Evolutionary conservation across 805 yeast genomes (phyloP).

Genomic region (Candida berthetii): DNA sequence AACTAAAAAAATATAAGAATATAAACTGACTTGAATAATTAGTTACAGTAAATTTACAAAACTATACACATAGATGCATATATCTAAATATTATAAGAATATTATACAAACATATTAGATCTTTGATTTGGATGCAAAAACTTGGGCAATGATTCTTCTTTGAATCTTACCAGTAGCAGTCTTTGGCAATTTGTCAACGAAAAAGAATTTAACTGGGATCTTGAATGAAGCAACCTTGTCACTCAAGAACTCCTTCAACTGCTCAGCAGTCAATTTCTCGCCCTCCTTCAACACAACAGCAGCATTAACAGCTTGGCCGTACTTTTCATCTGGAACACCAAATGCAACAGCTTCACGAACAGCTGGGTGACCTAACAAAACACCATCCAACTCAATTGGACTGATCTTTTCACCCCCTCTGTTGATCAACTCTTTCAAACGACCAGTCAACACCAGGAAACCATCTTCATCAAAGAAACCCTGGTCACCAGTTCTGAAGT

Average conservation of each 20-base stretch:
- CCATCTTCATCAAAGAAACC: constrained; percentile 57
- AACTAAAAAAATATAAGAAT: too few relatives aligned
- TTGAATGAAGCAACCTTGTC: constrained; percentile 49
- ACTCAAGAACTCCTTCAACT: constrained; percentile 38
- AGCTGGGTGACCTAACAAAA: constrained; percentile 52
- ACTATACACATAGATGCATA: neutral
- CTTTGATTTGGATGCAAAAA: constrained; percentile 33
- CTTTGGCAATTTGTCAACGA: constrained; percentile 61
- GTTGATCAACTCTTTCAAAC: constrained; percentile 69
- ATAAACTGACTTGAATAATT: too few relatives aligned
- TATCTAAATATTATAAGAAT: neutral
- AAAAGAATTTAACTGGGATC: constrained; percentile 50
- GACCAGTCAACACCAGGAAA: constrained; percentile 56
- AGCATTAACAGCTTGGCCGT: constrained; percentile 69
- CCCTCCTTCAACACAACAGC: constrained; percentile 53
- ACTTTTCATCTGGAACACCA: constrained; percentile 60
- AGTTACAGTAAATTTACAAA: too few relatives aligned
- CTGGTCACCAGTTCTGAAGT: constrained; percentile 77
- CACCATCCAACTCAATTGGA: constrained; percentile 64
- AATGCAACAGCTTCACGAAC: constrained; percentile 67
- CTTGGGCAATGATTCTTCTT: constrained; percentile 53
- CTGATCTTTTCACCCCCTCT: constrained; percentile 77
- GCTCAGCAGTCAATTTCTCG: constrained; percentile 29
- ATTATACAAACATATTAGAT: constrained; percentile 7
- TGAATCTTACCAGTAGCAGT: constrained; percentile 78